Evolutionary conservation across 352 stramenopile species (phyloP), one percentile per base, ranked within the genome.

Genomic region (Globisporangium orthogonon): DNA sequence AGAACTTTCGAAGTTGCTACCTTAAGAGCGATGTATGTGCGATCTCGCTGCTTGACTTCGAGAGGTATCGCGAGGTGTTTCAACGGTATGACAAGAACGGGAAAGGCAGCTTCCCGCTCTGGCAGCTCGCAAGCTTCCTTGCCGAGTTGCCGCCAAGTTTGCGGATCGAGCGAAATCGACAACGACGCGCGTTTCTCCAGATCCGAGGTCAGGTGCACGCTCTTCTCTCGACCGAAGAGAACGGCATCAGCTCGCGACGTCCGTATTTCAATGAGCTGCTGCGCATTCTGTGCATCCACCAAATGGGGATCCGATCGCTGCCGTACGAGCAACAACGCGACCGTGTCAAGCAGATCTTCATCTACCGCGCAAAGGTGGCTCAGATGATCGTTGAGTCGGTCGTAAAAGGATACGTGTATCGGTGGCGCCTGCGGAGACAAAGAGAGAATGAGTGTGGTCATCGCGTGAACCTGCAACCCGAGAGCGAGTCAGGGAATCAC

Each of bases 271-370:
- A 91, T 50, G 81, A 89, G 60, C 60, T 91, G 41, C 61, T 91
- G 30, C 81, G 81, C 28, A 74, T 81, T 18, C 53, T 91, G 53
- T 91, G 78, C 54, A 91, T 91, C 50, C 78, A 91, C 46, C 81
- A 91, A 23, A 64, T 91, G n/a, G 81, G 81, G 7, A 91, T 91
- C 49, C 78, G 78, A 17, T 85, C 78, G 33, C 63, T 91, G 41
- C 78, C 78, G 17, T 91, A 91, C 58, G 81, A 91, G 56, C 81
- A 91, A 58, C 81, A 89, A 56, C 71, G 81, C 56, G 81, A 89
- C 55, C 81, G 81, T 9, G 81, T 91, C 51, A 91, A 91, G 54
- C 78, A 91, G 62, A 91, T 91, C 60, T 91, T 91, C 52, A 81
- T 91, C 67, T 89, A 87, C 60, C 66, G 77, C 3, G 80, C 76